These are phyloP conservation scores for Pseudoperonospora humuli DNA, from an alignment of 352 stramenopile genomes.

Conservation along the genomic window DNA sequence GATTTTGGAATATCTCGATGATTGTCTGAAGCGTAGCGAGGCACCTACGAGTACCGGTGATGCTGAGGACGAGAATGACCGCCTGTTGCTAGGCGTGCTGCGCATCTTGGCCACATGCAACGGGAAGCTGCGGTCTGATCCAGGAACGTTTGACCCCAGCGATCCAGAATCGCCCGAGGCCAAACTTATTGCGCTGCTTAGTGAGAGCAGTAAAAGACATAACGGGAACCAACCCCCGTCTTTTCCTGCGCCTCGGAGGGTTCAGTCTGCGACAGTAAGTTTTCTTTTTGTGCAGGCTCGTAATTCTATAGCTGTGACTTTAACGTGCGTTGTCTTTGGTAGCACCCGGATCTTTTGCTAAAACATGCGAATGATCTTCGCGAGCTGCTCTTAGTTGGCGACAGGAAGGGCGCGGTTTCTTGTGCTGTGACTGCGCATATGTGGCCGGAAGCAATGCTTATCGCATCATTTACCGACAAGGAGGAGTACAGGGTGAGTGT, in stretches of 20 bases:
- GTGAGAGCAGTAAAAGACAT: constrained; percentile 61
- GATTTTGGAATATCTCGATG: constrained; percentile 60
- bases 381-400: constrained; percentile 63
- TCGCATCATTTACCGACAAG: constrained; percentile 79
- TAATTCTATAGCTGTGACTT: not conserved
- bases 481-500: constrained; percentile 68
- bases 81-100: constrained; percentile 60
- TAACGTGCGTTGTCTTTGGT: constrained; percentile 4
- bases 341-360: constrained; percentile 46
- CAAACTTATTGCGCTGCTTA: constrained; percentile 55
- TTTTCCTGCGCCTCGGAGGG: constrained; percentile 42
- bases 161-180: constrained; percentile 58
- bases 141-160: constrained; percentile 25
- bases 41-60: constrained; percentile 5
- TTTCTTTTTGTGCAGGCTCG: not conserved
- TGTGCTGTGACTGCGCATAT: constrained; percentile 73
- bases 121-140: constrained; percentile 56
- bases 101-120: constrained; percentile 73
- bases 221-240: constrained; percentile 31
- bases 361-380: constrained; percentile 53
- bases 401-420: constrained; percentile 69
- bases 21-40: constrained; percentile 39
- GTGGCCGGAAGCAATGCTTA: constrained; percentile 84
- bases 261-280: constrained; percentile 34
- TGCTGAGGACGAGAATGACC: constrained; percentile 51